A percentile compares a stretch with the other conserved stretches of the same genome.
Conservation (phyloP, 2,329 filamentous ascomycete species). For the Ophiostoma quercus region DNA sequence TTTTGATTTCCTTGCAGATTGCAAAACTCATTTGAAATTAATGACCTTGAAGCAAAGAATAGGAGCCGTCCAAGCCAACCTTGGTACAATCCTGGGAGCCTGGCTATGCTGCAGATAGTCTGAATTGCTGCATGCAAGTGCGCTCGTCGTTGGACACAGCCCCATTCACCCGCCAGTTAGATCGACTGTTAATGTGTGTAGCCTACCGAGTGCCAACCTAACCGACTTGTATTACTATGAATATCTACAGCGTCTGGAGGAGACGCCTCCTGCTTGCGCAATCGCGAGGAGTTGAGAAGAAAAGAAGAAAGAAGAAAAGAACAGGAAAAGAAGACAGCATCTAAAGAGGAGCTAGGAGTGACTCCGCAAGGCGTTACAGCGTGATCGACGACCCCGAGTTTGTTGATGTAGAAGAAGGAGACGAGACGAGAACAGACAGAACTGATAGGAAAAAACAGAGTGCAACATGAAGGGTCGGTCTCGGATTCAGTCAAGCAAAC, state of each 20-base stretch:
- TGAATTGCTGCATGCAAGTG: background rate
- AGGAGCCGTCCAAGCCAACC: background rate
- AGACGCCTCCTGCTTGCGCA: background rate
- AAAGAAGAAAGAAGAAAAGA: background rate
- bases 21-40: background rate
- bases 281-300: background rate
- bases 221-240: too few species aligned
- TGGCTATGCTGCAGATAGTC: background rate
- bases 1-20: background rate
- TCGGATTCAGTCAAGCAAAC: background rate
- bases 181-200: too few species aligned
- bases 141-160: background rate
- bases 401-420: background rate
- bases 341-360: background rate
- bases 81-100: background rate
- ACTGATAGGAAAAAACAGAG: background rate
- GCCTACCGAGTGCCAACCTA: background rate
- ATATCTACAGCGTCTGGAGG: background rate
- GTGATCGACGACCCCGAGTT: background rate
- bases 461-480: background rate
- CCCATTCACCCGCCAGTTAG: background rate
- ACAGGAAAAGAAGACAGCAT: background rate
- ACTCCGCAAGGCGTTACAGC: background rate
- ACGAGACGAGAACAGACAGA: background rate
- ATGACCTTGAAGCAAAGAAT: background rate